Base-by-base conservation (phyloP, 2,329 filamentous ascomycete species). In the Xylariales sp. region DNA sequence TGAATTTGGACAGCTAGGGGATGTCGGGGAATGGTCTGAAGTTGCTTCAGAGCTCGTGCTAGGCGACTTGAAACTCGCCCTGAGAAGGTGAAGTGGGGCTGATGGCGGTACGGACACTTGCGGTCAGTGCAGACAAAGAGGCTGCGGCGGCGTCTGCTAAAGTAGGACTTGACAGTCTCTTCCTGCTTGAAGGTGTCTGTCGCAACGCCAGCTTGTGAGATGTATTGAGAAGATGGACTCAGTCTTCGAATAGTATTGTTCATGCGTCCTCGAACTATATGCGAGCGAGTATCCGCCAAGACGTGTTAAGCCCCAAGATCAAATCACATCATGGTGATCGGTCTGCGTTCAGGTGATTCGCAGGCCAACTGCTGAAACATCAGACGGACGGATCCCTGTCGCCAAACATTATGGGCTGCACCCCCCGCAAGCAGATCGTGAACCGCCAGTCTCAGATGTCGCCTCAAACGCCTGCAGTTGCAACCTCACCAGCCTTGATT, bases 401-500 rank as follows among this genome's bases (percentile, higher is more conserved):
- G 20, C 19, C 15, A 18, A 24, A 22, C 29, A 29, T 40, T 40
- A 32, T 24, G 38, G n/a, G 28, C 38, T 40, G 38, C 29, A 32
- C 38, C 38, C 29, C 38, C 28, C 22, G 19, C 14, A 33, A 33
- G 28, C 29, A 20, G 22, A 32, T 32, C 9, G 8, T 15, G 29
- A 35, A 18, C 32, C 32, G 32, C 19, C 22, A 36, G 39, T 42
- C 39, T 42, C 39, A 42, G 21, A 27, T 35, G 8, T 15, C n/a
- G 36, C 44, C 19, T 46, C 44, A 37, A 40, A 46, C 40, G 20
- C 44, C 40, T 46, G 44, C 43, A 42, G 22, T 14, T 45, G 39
- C 32, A 46, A 34, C 40, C 31, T 40, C 31, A 41, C 29, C 12
- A 22, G 19, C 25, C 19, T 22, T 9, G 14, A 24, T 19, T 12